These are phyloP conservation scores for Elongisporangium prolatum DNA, from an alignment of 352 stramenopile species.

Conservation along the genomic window DNA sequence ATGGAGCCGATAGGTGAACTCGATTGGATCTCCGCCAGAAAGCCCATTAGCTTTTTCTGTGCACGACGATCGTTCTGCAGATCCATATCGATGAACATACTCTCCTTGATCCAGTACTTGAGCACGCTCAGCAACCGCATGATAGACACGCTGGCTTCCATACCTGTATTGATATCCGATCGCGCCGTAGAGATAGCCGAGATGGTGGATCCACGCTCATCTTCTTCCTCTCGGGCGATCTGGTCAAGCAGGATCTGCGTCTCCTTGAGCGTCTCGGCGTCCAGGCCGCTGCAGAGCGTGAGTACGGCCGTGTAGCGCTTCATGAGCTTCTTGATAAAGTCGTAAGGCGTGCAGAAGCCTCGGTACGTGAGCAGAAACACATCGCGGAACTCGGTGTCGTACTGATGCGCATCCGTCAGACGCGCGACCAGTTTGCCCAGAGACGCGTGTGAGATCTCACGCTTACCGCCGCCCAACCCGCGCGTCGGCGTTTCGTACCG, in stretches of 20 bases:
- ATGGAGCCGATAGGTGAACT: constrained; percentile 75
- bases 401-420: constrained; percentile 81
- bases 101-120: constrained; percentile 89
- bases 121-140: constrained; percentile 84
- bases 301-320: constrained; percentile 81
- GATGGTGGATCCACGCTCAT: constrained; percentile 44
- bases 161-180: constrained; percentile 75
- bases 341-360: constrained; percentile 78
- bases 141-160: constrained; percentile 82
- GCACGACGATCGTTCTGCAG: constrained; percentile 54
- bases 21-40: constrained; percentile 73
- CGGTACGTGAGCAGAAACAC: constrained; percentile 81
- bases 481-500: constrained; percentile 65
- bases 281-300: constrained; percentile 42
- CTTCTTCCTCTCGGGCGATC: constrained; percentile 60
- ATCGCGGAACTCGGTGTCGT: constrained; percentile 83
- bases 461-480: constrained; percentile 50
- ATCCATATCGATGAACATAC: constrained; percentile 78
- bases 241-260: constrained; percentile 63
- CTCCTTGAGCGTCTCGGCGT: constrained; percentile 47
- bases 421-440: constrained; percentile 79
- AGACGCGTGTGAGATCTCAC: constrained; percentile 84
- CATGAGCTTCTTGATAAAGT: constrained; percentile 87
- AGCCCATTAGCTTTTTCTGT: constrained; percentile 68
- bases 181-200: constrained; percentile 65